Evolutionary conservation across 2,329 filamentous ascomycete genomes (phyloP), one percentile per base, ranked within the genome.

Genomic region (Xylariaceae sp.): DNA sequence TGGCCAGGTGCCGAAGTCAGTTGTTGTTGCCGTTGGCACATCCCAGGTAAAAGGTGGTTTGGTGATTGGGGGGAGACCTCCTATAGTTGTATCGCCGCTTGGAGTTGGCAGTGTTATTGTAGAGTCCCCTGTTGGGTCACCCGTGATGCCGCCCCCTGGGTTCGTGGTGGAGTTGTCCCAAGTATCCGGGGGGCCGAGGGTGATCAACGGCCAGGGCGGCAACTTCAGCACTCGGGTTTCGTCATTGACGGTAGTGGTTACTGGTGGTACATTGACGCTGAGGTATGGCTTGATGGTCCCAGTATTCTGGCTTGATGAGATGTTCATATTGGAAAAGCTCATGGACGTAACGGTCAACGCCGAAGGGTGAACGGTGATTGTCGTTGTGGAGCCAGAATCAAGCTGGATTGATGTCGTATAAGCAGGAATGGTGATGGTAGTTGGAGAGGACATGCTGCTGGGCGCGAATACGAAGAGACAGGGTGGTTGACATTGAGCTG

Each of bases 321-420:
- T 17, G 33, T 14, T 27, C 12, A 45, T 11, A 12, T 45, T 45
- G 15, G 43, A 45, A 35, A 36, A 45, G 12, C 42, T 49, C 47
- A 49, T 36, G 15, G 42, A 11, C 10, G 42, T 45, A 3, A 42
- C 38, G 10, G 47, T 45, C 3, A 45, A 6, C 12, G 36, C 33
- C 3, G 42, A 11, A 10, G 41, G 22, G 11, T 35, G 40, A 7
- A 49, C 22, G 12, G 47, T 49, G 10, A 49, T 45, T 12, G 47
- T 45, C 10, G 47, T 49, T 7, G 42, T 49, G 5, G 43, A 14
- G n/a, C 43, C 43, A 30, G 14, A 11, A 9, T 11, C 38, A 11
- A 49, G 12, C 38, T 49, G 22, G n/a, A 49, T 19, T 1, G 47
- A 49, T 15, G 47, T 49, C 30, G 47, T 49, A 38, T 49, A 49